Base-by-base conservation (phyloP, 331 rosid genomes). In the Quercus tomentella region DNA sequence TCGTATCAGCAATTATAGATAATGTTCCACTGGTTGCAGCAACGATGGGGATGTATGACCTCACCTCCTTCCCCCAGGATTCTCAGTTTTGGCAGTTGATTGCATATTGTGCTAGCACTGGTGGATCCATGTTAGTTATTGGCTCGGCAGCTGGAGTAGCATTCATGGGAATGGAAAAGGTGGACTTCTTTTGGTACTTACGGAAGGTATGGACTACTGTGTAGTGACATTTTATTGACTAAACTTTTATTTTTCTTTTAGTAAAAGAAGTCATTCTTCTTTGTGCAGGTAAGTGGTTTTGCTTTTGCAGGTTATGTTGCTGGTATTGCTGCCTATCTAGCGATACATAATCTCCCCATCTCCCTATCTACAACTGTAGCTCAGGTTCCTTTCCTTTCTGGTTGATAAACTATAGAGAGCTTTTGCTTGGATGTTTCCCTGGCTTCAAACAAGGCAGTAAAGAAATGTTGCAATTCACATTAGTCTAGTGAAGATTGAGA, bases 91-190 rank as follows among this genome's bases (percentile, higher is more conserved):
- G 99, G 98, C 98, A 93, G 87, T 74, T 95, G 85, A 18, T 91
- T 62, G 96, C 97, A 73, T 93, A 72, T 62, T 95, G 99, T 65
- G 99, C 98, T 14, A 91, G 98, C 49, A 95, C 99, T 12, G 99
- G 99, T 54, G 98, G 99, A 78, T 95, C 99, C 81, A 93, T 95
- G 99, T 84, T 95, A 10, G 67, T 95, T 73, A 89, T 93, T 81
- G 99, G 99, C 71, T 96, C 98, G 51, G 98, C 98, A 56, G 96
- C 99, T 22, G 99, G 99, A 81, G 97, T 91, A 74, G 98, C 97
- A 43, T 90, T 91, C 85, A 93, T 96, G 99, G 99, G 99, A 77
- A 96, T 89, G 99, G 99, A 96, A 83, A 96, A 90, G 78, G 97
- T 96, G 84, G 91, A 96, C 73, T 96, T 96, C 96, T 89, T 93